Conservation (phyloP, 768 basidiomycete genomes). For the Podaxis carcinomalis region DNA sequence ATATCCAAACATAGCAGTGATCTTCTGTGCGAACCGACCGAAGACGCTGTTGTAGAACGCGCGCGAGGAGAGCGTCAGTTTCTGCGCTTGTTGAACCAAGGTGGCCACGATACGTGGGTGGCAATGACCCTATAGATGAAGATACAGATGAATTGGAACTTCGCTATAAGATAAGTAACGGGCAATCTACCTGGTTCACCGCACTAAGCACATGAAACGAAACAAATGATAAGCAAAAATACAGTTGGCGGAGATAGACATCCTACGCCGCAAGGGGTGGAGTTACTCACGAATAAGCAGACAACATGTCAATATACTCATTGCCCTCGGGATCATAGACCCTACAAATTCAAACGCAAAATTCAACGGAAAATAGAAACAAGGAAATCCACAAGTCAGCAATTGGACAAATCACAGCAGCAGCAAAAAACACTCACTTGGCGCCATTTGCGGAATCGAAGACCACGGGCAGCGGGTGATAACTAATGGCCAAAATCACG, state of each 20-base stretch:
- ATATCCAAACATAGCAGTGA: slow-evolving; percentile 83
- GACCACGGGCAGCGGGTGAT: slow-evolving; percentile 92
- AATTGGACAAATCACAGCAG: slow-evolving; percentile 16
- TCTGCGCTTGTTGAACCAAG: slow-evolving; percentile 79
- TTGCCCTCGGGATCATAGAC: slow-evolving; percentile 96
- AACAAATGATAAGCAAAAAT: not conserved
- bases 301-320: slow-evolving; percentile 97
- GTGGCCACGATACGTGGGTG: slow-evolving; percentile 84
- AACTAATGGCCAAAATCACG: slow-evolving; percentile 61
- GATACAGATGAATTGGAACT: not conserved
- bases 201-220: slow-evolving; percentile 11
- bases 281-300: slow-evolving; percentile 84
- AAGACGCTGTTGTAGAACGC: slow-evolving; percentile 96
- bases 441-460: slow-evolving; percentile 89
- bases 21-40: slow-evolving; percentile 81
- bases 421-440: slow-evolving; percentile 61
- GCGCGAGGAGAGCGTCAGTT: slow-evolving; percentile 88
- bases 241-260: not conserved
- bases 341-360: slow-evolving; percentile 20
- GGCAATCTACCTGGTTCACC: slow-evolving; percentile 71
- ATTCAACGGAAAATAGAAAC: slow-evolving; percentile 14
- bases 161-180: slow-evolving; percentile 5
- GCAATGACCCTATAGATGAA: slow-evolving; percentile 68
- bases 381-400: not conserved
- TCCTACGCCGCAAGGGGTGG: not conserved